Percentiles rank a stretch among this genome's conserved stretches.
Evolutionary conservation across 331 rosid genomes (phyloP).

Genomic region (Acacia pycnantha): DNA sequence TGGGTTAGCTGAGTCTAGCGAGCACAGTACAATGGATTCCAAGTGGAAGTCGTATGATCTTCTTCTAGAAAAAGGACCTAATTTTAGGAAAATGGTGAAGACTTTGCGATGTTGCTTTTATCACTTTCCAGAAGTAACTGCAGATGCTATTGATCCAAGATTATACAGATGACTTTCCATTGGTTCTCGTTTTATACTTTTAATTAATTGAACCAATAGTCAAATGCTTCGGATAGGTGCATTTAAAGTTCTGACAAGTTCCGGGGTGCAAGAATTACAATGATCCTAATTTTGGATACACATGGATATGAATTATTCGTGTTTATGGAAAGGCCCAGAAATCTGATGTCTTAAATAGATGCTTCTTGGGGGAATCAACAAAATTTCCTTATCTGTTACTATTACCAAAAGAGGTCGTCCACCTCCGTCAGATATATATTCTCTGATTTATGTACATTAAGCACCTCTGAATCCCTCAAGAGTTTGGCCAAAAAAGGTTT

Average conservation of each 20-base stretch:
- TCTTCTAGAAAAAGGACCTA: neutral
- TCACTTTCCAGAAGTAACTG: neutral
- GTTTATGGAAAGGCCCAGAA: neutral
- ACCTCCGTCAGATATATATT: neutral
- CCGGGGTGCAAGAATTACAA: neutral
- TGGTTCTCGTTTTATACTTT: neutral
- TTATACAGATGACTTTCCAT: neutral
- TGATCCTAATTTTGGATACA: neutral
- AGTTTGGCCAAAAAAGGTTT: neutral
- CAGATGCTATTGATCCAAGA: neutral
- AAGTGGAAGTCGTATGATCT: neutral
- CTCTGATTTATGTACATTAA: neutral
- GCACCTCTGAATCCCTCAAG: neutral
- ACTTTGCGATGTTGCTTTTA: neutral
- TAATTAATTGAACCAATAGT: constrained; percentile 7
- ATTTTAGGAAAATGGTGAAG: neutral
- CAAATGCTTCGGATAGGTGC: neutral
- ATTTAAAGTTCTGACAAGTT: neutral
- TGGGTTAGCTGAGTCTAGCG: neutral
- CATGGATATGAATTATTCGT: neutral
- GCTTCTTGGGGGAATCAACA: neutral
- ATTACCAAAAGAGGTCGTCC: constrained; percentile 6
- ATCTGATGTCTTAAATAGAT: neutral
- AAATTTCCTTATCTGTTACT: constrained; percentile 10
- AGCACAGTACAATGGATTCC: neutral